Conservation (phyloP, 176 grass and related monocot species). For the Elaeis guineensis region DNA sequence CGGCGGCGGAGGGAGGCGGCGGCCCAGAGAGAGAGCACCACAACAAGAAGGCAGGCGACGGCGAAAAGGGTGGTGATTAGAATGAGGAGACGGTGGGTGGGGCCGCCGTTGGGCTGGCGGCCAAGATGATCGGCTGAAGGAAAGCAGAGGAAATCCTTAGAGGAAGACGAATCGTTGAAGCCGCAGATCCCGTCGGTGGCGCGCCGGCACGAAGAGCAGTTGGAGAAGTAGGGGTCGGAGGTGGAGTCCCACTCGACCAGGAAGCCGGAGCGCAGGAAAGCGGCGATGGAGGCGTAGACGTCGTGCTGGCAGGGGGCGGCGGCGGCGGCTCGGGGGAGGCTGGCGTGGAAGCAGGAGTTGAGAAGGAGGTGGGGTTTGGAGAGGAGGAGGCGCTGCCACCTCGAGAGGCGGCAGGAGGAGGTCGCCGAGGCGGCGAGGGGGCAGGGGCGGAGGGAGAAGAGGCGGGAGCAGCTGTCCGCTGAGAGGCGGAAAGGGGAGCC, state of each 20-base stretch:
- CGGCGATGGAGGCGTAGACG: slow-evolving; percentile 10
- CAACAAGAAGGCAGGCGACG: slow-evolving; percentile 32
- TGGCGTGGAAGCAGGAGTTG: slow-evolving; percentile 3
- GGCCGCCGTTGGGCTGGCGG: neutral
- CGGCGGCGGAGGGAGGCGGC: slow-evolving; percentile 39
- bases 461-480: slow-evolving; percentile 4
- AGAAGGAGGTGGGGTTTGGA: slow-evolving; percentile 22
- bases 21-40: slow-evolving; percentile 54
- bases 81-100: slow-evolving; percentile 12
- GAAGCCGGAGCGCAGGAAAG: slow-evolving; percentile 25
- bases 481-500: slow-evolving; percentile 31
- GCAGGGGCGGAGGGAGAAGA: slow-evolving; percentile 16
- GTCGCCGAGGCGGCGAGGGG: neutral
- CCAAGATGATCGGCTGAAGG: slow-evolving; percentile 6
- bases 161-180: slow-evolving; percentile 31
- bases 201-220: slow-evolving; percentile 17
- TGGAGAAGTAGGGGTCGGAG: slow-evolving; percentile 25
- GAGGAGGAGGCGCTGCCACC: slow-evolving; percentile 15
- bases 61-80: slow-evolving; percentile 24
- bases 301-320: neutral
- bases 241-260: slow-evolving; percentile 12
- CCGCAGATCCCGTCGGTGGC: slow-evolving; percentile 11
- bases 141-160: slow-evolving; percentile 35
- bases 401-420: slow-evolving; percentile 10
- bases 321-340: neutral